Percentiles rank a stretch among this genome's conserved stretches.
Conservation (phyloP, 106 monocot species). For the Narthecium ossifragum region DNA sequence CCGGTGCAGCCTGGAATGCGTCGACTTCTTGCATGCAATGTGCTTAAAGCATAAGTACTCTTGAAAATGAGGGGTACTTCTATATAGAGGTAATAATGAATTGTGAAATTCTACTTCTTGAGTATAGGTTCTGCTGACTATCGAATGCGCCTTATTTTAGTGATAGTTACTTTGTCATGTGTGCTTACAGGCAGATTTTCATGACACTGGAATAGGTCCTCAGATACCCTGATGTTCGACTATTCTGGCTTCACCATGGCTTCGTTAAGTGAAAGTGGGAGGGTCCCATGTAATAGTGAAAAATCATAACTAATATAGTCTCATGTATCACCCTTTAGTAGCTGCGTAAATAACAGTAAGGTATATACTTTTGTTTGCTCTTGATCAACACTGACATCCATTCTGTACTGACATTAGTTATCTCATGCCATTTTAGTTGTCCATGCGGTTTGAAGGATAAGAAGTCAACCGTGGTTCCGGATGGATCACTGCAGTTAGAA, state of each 20-base stretch:
- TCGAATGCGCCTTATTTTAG: too few species aligned
- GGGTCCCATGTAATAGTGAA: slow-evolving; percentile 86
- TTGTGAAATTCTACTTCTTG: too few species aligned
- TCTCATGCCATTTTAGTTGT: slow-evolving; percentile 56
- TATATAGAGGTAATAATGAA: slow-evolving; percentile 96
- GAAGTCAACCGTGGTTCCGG: slow-evolving; percentile 85
- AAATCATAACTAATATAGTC: slow-evolving; percentile 84
- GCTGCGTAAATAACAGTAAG: slow-evolving; percentile 98
- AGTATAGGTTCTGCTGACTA: too few species aligned
- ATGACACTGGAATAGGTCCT: slow-evolving; percentile 96
- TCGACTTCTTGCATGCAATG: slow-evolving; percentile 74
- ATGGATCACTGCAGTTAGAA: slow-evolving; percentile 84
- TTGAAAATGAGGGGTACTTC: slow-evolving; percentile 85
- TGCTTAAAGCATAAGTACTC: slow-evolving; percentile 88
- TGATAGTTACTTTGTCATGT: too few species aligned
- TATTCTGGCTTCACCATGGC: slow-evolving; percentile 99
- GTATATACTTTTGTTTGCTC: slow-evolving; percentile 19
- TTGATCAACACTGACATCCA: too few species aligned
- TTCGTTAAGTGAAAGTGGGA: slow-evolving; percentile 78
- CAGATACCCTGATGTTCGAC: slow-evolving; percentile 96
- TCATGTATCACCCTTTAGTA: slow-evolving; percentile 96
- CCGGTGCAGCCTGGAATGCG: slow-evolving; percentile 68
- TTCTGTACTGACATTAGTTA: too few species aligned
- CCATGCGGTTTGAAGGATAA: slow-evolving; percentile 93
- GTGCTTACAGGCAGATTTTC: slow-evolving; percentile 78